Percentiles rank a stretch among this genome's conserved stretches.
Evolutionary conservation across 495 filamentous ascomycete genomes (phyloP).

Genomic region (Melanomma pulvis-pyrius): DNA sequence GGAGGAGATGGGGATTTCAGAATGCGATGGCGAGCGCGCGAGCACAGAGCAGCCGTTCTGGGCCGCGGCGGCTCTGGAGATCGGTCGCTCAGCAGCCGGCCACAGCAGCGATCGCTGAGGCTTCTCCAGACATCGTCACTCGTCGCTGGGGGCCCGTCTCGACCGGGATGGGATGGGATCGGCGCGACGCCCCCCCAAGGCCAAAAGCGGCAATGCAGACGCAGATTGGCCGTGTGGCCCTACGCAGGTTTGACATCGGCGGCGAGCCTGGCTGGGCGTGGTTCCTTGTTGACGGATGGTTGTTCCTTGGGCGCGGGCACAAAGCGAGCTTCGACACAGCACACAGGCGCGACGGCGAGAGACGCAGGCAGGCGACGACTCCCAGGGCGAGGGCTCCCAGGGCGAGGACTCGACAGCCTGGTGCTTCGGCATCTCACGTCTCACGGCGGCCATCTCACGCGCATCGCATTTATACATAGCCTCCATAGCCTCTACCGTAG

Average conservation of each 20-base stretch:
- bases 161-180: neutral
- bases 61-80: neutral
- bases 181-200: neutral
- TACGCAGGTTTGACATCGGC: too few species aligned
- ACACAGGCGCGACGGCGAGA: too few species aligned
- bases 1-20: neutral
- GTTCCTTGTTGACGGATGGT: too few species aligned
- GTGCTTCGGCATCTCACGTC: neutral
- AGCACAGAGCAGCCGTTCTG: constrained; percentile 29
- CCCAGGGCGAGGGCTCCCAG: neutral
- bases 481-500: neutral
- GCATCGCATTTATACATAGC: too few species aligned
- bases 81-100: too few species aligned
- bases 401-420: neutral
- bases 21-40: neutral
- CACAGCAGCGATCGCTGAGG: constrained; percentile 19
- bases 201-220: constrained; percentile 8
- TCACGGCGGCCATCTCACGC: too few species aligned
- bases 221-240: neutral
- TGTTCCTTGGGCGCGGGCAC: neutral
- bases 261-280: too few species aligned
- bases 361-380: neutral
- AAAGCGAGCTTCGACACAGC: neutral
- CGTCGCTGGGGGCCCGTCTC: neutral
- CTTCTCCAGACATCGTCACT: neutral